phyloP scores from a whole-genome alignment of 2,329 filamentous ascomycete species.

The Ascochyta clinopodiicola region DNA sequence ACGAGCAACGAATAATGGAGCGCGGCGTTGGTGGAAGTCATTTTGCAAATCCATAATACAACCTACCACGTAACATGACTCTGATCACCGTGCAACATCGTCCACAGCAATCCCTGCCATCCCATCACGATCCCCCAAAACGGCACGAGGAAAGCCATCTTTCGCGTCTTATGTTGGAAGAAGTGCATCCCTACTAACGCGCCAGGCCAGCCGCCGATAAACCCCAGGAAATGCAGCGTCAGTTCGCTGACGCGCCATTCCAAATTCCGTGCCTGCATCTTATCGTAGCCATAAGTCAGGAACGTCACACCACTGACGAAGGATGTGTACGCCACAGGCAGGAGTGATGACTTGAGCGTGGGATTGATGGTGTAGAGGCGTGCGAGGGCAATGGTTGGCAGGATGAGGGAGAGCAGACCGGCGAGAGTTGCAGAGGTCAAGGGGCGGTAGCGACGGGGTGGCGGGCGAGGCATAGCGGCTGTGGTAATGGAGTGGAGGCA shows the following conservation, averaged over 20 bases:
- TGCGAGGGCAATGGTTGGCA: slow-evolving; percentile 63
- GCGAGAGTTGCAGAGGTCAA: slow-evolving; percentile 33
- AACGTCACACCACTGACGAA: slow-evolving; percentile 35
- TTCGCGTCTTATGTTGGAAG: slow-evolving; percentile 48
- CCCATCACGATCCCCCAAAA: slow-evolving; percentile 42
- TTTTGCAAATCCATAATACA: slow-evolving; percentile 2
- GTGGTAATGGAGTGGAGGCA: neutral
- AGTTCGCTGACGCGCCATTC: slow-evolving; percentile 43
- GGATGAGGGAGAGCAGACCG: slow-evolving; percentile 51
- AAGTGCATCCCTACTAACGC: slow-evolving; percentile 44
- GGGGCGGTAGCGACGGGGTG: slow-evolving; percentile 31
- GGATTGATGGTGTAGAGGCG: slow-evolving; percentile 27
- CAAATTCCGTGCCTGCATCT: slow-evolving; percentile 41
- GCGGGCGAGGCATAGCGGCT: slow-evolving; percentile 19
- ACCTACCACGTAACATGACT: slow-evolving; percentile 10
- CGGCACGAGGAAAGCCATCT: slow-evolving; percentile 33
- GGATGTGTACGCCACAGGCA: slow-evolving; percentile 27
- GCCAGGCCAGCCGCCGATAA: slow-evolving; percentile 45
- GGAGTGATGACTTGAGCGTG: slow-evolving; percentile 17
- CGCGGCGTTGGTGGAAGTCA: slow-evolving; percentile 4
- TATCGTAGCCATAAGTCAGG: slow-evolving; percentile 45
- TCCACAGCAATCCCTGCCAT: slow-evolving; percentile 39
- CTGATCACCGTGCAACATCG: slow-evolving; percentile 5
- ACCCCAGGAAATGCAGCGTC: slow-evolving; percentile 37
- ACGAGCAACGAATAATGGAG: slow-evolving; percentile 5